phyloP scores from a whole-genome alignment of 177 flowering plant genomes.

The Vitis hybrid region DNA sequence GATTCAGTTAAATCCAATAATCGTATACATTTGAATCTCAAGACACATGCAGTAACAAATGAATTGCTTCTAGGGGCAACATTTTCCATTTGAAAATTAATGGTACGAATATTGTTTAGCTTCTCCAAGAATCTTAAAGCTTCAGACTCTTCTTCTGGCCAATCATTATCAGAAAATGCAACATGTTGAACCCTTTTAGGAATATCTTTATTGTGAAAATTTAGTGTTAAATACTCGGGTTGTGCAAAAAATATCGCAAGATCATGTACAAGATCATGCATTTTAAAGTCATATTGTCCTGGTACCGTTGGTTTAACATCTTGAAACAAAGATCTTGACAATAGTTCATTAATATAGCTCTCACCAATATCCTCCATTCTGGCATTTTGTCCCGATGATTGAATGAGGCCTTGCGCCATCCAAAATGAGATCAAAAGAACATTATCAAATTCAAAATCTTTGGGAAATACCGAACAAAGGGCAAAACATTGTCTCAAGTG shows the following conservation, averaged over 20 bases:
- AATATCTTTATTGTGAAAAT: no score
- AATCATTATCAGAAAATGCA: background rate
- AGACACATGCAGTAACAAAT: background rate
- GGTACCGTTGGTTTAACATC: accelerated
- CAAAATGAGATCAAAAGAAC: background rate
- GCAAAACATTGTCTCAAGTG: background rate
- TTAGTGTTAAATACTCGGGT: background rate
- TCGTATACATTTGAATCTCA: background rate
- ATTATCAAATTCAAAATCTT: background rate
- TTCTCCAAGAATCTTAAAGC: background rate
- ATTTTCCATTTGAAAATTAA: background rate
- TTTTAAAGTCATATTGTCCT: background rate
- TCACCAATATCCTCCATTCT: background rate
- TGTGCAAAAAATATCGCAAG: conserved; percentile 3
- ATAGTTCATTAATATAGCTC: background rate
- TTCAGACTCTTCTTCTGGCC: background rate
- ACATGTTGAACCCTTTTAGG: background rate
- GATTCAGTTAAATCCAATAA: background rate
- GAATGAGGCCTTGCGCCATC: conserved; percentile 7
- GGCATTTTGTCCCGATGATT: background rate
- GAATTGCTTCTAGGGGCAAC: background rate
- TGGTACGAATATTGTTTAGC: background rate
- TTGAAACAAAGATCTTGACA: conserved; percentile 5
- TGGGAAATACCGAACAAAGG: background rate
- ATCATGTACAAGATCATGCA: conserved; percentile 20